Base-by-base conservation (phyloP, 169 alveolate genomes). In the Plasmodium knowlesi region DNA sequence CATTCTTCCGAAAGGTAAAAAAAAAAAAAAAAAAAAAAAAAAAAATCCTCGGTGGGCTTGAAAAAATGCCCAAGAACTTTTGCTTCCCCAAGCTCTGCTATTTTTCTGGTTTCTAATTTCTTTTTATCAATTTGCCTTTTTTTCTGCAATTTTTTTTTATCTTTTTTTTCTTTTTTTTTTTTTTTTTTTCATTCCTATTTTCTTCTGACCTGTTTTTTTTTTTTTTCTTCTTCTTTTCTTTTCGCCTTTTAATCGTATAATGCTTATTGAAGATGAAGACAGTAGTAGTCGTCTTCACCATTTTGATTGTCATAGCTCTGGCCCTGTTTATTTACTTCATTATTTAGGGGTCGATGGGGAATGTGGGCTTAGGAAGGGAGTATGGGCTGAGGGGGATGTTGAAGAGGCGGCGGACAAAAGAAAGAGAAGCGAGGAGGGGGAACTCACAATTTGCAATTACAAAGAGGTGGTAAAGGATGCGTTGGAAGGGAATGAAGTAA, bases 231-330 rank as follows among this genome's bases (percentile, higher is more conserved):
- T 50, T 50, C 10, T 37, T 57, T 46, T 12, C 50, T 37, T n/a
- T 46, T 67, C 70, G 39, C 41, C 61, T 85, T 85, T 8, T 74
- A 85, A 25, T 76, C 43, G 50, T 80, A 89, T 32, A 89, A 89
- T 89, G 94, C 90, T 89, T 89, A 28, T 89, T 78, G 82, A 89
- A 79, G 54, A 89, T 89, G 94, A 89, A 89, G 90, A 70, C 91
- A 41, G 5, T 81, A 22, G 82, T 74, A 79, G 67, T 80, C 34
- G 25, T 79, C 70, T 89, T 89, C 41, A 46, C 22, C 34, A 67
- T 89, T 89, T 89, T 89, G 73, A 43, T 67, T 32, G 30, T 80
- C 67, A 61, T 80, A 67, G 37, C n/a, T 70, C 25, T 89, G 71
- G 82, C 61, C 5, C 12, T 89, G 53, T 37, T 61, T 19, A 43